Evolutionary conservation across 1,284 basidiomycete genomes (phyloP).

Genomic region (Rhodotorula mucilaginosa): DNA sequence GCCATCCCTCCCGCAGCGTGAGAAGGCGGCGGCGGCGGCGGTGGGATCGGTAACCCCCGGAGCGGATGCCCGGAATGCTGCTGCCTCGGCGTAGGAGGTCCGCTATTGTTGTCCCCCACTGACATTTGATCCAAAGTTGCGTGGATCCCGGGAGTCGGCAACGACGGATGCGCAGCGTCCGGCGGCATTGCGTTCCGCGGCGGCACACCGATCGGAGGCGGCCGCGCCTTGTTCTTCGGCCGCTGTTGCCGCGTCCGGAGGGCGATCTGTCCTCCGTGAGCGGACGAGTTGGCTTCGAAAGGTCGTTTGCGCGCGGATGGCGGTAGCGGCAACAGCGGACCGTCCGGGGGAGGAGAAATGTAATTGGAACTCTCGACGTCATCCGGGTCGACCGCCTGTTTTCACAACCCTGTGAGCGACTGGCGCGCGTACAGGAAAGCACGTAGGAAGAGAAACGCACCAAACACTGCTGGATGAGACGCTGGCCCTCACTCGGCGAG

Average conservation of each 20-base stretch:
- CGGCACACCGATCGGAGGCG: slow-evolving; percentile 54
- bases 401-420: not conserved
- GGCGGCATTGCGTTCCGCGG: slow-evolving; percentile 41
- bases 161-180: not conserved
- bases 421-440: not conserved
- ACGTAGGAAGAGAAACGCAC: slow-evolving; percentile 8
- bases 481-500: slow-evolving; percentile 75
- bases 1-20: not conserved
- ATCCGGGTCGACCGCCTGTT: slow-evolving; percentile 31
- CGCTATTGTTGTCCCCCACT: not conserved
- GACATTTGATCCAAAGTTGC: slow-evolving; percentile 22
- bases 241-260: slow-evolving; percentile 40
- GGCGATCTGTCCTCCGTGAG: slow-evolving; percentile 38
- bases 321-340: slow-evolving; percentile 35
- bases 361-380: slow-evolving; percentile 30
- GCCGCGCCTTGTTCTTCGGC: slow-evolving; percentile 27
- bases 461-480: slow-evolving; percentile 77
- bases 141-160: slow-evolving; percentile 26
- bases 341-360: slow-evolving; percentile 40
- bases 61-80: slow-evolving; percentile 25
- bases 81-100: not conserved
- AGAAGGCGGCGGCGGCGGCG: slow-evolving; percentile 11
- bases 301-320: slow-evolving; percentile 38
- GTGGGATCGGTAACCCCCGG: slow-evolving; percentile 12
- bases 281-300: slow-evolving; percentile 37